Base-by-base conservation (phyloP, 1,139 yeast species). In the Lodderomyces metapsilosis region DNA sequence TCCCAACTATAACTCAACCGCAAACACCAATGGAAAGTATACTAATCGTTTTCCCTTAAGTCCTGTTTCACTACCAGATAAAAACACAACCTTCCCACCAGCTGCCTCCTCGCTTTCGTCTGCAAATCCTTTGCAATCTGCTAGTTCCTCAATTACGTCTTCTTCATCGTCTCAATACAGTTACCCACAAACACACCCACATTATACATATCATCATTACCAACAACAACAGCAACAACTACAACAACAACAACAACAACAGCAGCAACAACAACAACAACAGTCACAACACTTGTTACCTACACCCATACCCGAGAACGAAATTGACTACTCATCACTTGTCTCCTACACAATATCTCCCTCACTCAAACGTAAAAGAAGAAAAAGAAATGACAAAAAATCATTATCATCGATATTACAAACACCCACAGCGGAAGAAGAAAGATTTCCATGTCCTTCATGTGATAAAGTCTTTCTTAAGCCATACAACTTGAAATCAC, bases 401-500 rank as follows among this genome's bases (percentile, higher is more conserved):
- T 4, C n/a, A 28, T 9, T 28, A 28, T 28, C 32, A 28, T 5
- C 32, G 3, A 28, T 15, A 3, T 3, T 15, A 13, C 17, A 13
- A 28, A 15, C 7, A 11, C 32, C 32, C 18, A 15, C 32, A 13
- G 18, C 17, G 3, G 18, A 28, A 16, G 32, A 28, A 15, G 53
- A 51, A 37, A 37, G 52, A 4, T 74, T 64, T 51, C 67, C 71
- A 2, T 78, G 84, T 52, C 58, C 62, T 9, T 57, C 64, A 12
- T 78, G 84, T 54, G 70, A 66, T 7, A 78, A 77, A 53, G 64
- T 66, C 4, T 78, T 78, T 54, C 72, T 67, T 45, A 75, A 76
- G 49, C 78, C 79, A 8, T 78, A 78, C 58, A 78, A 78, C 52
- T 61, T 78, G 42, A 76, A 76, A 51, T 71, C 77, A 15, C 84